Base-by-base conservation (phyloP, 208 protist species). In the Acanthamoeba lugdunensis region DNA sequence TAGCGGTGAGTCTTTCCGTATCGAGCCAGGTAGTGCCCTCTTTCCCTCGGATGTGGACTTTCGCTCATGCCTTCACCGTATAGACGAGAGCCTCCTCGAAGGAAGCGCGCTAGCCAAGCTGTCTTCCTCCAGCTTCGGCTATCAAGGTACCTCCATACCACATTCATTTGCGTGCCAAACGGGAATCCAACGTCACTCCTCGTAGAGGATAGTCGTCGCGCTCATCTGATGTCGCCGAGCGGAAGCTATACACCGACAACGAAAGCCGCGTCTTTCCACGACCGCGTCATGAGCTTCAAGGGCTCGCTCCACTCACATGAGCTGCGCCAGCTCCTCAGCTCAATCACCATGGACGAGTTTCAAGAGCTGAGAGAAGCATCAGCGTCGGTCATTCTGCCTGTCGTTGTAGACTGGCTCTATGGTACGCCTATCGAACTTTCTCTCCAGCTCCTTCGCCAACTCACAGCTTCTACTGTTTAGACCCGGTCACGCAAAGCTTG, bases 271-370 rank as follows among this genome's bases (percentile, higher is more conserved):
- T 88, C 79, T 3, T 88, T 88, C 54, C 79, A 88, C n/a, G 79
- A 88, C 14, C 50, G 45, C 6, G 41, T 88, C 21, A 88, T 88
- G 79, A 30, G 50, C 48, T 88, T 65, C 7, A 5, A 11, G 13
- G 11, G 9, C 48, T 23, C 45, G 11, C n/a, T 63, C 13, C 79
- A 88, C 33, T 88, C 79, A 11, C 41, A 2, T 37, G 41, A 88
- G 79, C 79, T 88, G 21, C 6, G 54, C 45, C 16, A 88, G 2
- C 79, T 88, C 14, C 79, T 88, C 41, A 65, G 79, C 21, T 48
- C 45, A 41, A 88, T 88, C 21, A 88, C 79, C 28, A 33, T 88
- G 50, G 79, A 88, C 11, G 50, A 88, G 21, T 88, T 88, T n/a
- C 23, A 88, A 28, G 79, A 88, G 54, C 45, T 88, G 45, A 48